Evolutionary conservation across 108 stramenopile species (phyloP), one percentile per base, ranked within the genome.

Genomic region (Cafeteria roenbergensis): DNA sequence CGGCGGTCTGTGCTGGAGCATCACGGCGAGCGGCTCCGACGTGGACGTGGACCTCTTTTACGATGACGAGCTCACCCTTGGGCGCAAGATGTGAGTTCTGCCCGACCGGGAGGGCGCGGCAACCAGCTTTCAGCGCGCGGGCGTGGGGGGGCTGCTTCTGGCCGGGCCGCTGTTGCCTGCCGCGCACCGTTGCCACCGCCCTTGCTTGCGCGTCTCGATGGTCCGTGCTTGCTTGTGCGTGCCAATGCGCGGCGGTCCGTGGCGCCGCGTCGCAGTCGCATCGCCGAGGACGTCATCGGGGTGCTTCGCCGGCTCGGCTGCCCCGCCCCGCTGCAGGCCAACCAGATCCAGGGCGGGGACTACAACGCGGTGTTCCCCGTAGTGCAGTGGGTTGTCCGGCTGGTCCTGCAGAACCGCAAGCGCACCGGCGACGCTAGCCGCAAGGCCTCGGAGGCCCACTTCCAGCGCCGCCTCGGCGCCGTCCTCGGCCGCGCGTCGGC

Each of bases 1-100:
- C 56, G 56, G 56, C 29, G 56, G 56, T 12, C 4, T 57, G 56
- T 57, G 56, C 56, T 57, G 56, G 56, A 12, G 9, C 4, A 57
- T 57, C 14, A 12, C 29, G 14, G 14, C 4, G 4, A 57, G 56
- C 14, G 56, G 56, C 32, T 9, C 9, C 56, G 56, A 9, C 14
- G 56, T 14, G 14, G 4, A 4, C 8, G 56, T 57, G 56, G 4
- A 4, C 14, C 29, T 57, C 8, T 9, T 9, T 4, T 57, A 9
- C 14, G 56, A 57, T 14, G 56, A 57, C 8, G 14, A 14, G 8
- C 14, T 57, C 9, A 9, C 56, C 56, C 14, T 57, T 4, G 56
- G 56, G 9, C 4, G 14, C 9, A 57, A 57, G 32, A 57, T 57
- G 56, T 57, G 56, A 4, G 9, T 4, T 14, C 6, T 48, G 17